Conservation (phyloP, 441 rosid genomes). For the Gossypium davidsonii region DNA sequence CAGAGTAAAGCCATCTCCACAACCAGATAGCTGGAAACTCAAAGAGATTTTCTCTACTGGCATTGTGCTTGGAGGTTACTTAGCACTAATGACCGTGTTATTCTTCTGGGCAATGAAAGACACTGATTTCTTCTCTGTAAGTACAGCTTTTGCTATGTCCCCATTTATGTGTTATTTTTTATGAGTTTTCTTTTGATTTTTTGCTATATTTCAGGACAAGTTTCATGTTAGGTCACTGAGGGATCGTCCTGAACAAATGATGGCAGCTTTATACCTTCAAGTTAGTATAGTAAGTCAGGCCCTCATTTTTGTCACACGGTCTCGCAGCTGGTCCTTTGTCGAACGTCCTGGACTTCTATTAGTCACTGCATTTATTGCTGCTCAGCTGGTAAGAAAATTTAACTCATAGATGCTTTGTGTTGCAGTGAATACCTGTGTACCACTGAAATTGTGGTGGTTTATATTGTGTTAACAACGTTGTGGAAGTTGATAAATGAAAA, state of each 20-base stretch:
- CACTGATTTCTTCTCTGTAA: constrained; percentile 68
- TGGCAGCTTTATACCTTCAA: constrained; percentile 82
- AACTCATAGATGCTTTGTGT: background rate
- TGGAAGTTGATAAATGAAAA: background rate
- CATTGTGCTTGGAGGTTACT: constrained; percentile 75
- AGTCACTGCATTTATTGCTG: constrained; percentile 50
- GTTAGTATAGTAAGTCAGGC: constrained; percentile 88
- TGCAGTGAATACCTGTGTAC: background rate
- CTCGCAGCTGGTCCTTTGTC: constrained; percentile 80
- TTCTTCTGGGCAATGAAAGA: constrained; percentile 77
- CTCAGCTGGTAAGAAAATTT: constrained; percentile 57
- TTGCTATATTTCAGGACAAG: constrained; percentile 34
- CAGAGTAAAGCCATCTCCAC: constrained; percentile 81
- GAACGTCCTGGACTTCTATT: constrained; percentile 78
- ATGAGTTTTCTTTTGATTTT: constrained; percentile 1
- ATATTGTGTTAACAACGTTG: background rate
- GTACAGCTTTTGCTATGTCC: constrained; percentile 9
- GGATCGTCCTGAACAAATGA: constrained; percentile 38
- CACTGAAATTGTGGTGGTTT: background rate
- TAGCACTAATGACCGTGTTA: constrained; percentile 73
- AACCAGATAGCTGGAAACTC: constrained; percentile 88
- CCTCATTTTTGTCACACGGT: constrained; percentile 79
- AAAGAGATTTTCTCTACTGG: constrained; percentile 75
- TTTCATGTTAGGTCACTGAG: constrained; percentile 55
- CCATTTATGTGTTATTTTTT: background rate